A percentile compares a stretch with the other conserved stretches of the same genome.
phyloP scores from a whole-genome alignment of 225 moss, liverwort and hornwort genomes.

The Pseudisothecium myosuroides region DNA sequence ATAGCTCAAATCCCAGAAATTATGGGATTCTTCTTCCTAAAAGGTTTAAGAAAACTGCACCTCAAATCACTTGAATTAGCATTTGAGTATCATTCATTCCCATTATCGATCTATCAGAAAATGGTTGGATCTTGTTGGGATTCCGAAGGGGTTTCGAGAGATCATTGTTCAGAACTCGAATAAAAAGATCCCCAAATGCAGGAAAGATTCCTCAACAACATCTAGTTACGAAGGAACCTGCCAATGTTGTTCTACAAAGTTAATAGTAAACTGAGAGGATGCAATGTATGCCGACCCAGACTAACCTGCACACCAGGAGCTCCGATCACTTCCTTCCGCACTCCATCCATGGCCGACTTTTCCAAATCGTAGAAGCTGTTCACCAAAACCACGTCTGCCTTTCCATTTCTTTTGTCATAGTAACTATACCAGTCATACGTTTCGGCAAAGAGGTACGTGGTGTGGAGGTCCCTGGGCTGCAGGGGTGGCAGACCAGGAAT shows the following conservation, averaged over 20 bases:
- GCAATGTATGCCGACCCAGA: not conserved
- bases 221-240: not conserved
- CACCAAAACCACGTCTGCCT: conserved; percentile 9
- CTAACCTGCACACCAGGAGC: conserved; percentile 14
- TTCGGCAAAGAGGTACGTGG: not conserved
- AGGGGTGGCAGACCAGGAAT: conserved; percentile 16
- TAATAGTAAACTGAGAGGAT: not conserved
- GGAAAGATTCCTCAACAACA: not conserved
- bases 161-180: not conserved
- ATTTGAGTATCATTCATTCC: not conserved
- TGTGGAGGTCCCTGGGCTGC: not conserved
- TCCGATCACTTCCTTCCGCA: conserved; percentile 14
- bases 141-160: not conserved
- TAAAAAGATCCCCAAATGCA: not conserved
- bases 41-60: not conserved
- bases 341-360: conserved; percentile 1
- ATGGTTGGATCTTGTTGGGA: not conserved
- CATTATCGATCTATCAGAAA: not conserved
- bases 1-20: not conserved
- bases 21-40: not conserved
- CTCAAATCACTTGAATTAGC: not conserved
- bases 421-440: not conserved
- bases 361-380: conserved; percentile 28
- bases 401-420: not conserved
- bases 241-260: not conserved